Evolutionary conservation across 768 basidiomycete genomes (phyloP).

Genomic region (Coprinellus micaceus): DNA sequence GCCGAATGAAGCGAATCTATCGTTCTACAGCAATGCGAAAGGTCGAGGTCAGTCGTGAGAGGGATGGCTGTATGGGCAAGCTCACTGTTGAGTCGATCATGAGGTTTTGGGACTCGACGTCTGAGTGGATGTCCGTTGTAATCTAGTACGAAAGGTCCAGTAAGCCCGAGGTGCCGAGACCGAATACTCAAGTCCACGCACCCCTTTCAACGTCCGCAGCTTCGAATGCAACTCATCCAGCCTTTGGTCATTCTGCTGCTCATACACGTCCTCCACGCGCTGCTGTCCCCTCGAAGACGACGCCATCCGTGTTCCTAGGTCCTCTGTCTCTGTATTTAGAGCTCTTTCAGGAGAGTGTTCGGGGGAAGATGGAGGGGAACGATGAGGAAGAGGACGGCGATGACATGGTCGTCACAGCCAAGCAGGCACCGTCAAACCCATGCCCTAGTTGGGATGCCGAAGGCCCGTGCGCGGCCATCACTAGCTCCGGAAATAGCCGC

Average conservation of each 20-base stretch:
- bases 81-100: conserved; percentile 75
- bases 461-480: too few species aligned
- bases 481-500: too few species aligned
- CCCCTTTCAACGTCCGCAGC: conserved; percentile 76
- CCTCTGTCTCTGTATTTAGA: too few species aligned
- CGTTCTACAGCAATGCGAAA: conserved; percentile 38
- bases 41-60: neutral
- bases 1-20: conserved; percentile 66
- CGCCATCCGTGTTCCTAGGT: neutral
- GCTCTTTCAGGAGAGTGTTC: neutral
- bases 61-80: conserved; percentile 4
- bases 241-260: conserved; percentile 80
- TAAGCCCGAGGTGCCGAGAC: neutral
- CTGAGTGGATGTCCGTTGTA: conserved; percentile 84
- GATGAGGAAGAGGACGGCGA: too few species aligned
- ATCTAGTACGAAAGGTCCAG: conserved; percentile 42
- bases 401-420: too few species aligned
- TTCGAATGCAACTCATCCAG: conserved; percentile 85
- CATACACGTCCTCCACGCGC: conserved; percentile 69
- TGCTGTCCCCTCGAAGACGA: conserved; percentile 1
- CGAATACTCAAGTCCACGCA: conserved; percentile 30
- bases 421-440: too few species aligned
- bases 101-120: conserved; percentile 78
- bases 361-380: neutral
- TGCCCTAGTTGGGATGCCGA: too few species aligned